Base-by-base conservation (phyloP, 1,284 basidiomycete genomes). In the Pterulicium gracile region DNA sequence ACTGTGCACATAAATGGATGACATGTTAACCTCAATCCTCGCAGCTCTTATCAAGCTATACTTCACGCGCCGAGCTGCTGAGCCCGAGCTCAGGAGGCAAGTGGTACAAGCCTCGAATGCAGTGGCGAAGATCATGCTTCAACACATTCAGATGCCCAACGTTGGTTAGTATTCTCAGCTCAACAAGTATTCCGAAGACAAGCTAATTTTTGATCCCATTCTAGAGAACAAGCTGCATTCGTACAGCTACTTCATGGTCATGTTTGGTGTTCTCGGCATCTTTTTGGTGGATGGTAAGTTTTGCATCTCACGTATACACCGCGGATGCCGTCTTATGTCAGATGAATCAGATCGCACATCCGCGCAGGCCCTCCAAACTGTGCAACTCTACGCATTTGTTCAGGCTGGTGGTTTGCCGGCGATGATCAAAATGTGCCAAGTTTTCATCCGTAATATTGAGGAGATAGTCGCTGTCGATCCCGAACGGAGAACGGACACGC, bases 11-110 rank as follows among this genome's bases (percentile, higher is more conserved):
- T 39, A 12, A 43, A 12, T n/a, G n/a, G n/a, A n/a, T n/a, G n/a
- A n/a, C 10, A 12, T 52, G 3, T 36, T 48, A 46, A 43, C 55
- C 13, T 54, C 42, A 19, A 22, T 27, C 20, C 24, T 49, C 43
- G 19, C 50, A 91, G 90, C 88, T 14, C 79, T 93, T 50, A 85
- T 93, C 51, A 88, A 91, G 60, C 72, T 96, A 59, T 84, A 97
- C 60, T 81, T 89, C 57, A 85, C 83, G 20, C 77, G 94, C 49
- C 77, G 85, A 22, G 84, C 75, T 55, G 74, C 81, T 13, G 95
- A 98, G 56, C 54, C 75, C 1, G 58, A 72, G 3, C 91, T 95
- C 61, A 88, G 81, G 62, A 79, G 81, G 55, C 86, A 91, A 56
- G 86, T 94, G 7, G 57, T 70, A 10, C 73, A 77, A 10, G 79